A percentile compares a stretch with the other conserved stretches of the same genome.
Evolutionary conservation across 495 filamentous ascomycete species (phyloP).

Genomic region (Aspergillus conjunctus): DNA sequence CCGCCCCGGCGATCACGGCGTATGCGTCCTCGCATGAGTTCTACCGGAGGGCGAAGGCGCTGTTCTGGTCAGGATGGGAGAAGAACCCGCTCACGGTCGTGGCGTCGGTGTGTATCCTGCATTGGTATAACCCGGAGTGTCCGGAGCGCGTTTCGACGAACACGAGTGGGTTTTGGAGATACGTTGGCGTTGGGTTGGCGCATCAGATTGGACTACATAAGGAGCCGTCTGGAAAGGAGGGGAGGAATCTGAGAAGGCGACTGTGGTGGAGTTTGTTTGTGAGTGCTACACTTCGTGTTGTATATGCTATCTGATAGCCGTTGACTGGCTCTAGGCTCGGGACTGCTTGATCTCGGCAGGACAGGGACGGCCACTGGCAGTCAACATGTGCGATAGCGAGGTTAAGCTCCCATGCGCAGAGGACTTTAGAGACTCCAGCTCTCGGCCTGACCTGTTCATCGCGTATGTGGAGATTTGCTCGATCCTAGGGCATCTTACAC

Average conservation of each 20-base stretch:
- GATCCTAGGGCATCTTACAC: conserved; percentile 29
- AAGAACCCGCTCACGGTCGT: conserved; percentile 32
- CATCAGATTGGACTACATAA: conserved; percentile 34
- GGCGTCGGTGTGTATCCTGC: conserved; percentile 31
- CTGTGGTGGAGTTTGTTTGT: conserved; percentile 36
- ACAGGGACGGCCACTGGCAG: conserved; percentile 30
- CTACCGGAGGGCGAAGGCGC: conserved; percentile 30
- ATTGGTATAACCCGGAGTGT: conserved; percentile 34
- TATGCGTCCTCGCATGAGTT: conserved; percentile 31
- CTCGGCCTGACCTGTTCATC: conserved; percentile 24
- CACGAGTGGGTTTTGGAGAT: conserved; percentile 33
- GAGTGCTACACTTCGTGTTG: no score
- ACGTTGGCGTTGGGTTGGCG: conserved; percentile 31
- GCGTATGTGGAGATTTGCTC: conserved; percentile 32
- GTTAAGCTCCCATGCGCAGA: conserved; percentile 24
- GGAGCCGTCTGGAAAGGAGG: conserved; percentile 22
- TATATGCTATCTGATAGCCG: background rate
- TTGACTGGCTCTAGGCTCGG: conserved; percentile 24
- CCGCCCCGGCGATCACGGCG: conserved; percentile 27
- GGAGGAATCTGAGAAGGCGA: conserved; percentile 25
- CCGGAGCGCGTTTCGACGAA: conserved; percentile 33
- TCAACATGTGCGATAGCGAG: conserved; percentile 29
- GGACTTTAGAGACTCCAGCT: conserved; percentile 27
- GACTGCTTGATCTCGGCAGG: conserved; percentile 34
- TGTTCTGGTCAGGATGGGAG: conserved; percentile 34